phyloP scores from a whole-genome alignment of 2,329 filamentous ascomycete species.

The Colletotrichum sp. region DNA sequence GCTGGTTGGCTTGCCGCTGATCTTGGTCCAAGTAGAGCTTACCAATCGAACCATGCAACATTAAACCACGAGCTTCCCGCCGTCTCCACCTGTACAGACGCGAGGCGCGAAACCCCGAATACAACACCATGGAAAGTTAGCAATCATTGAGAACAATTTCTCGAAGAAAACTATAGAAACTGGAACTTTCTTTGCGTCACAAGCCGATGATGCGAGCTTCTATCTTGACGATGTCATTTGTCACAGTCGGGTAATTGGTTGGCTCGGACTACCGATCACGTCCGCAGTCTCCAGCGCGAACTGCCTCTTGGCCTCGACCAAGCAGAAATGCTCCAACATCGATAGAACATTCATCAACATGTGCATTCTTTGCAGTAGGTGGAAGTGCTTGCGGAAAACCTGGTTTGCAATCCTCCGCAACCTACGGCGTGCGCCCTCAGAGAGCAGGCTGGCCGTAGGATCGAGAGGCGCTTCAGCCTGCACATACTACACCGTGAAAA shows the following conservation, averaged over 20 bases:
- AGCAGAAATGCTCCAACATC: background rate
- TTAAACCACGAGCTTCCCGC: background rate
- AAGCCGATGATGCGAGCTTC: background rate
- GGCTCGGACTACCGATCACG: background rate
- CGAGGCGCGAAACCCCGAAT: background rate
- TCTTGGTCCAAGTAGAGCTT: background rate
- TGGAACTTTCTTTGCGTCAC: background rate
- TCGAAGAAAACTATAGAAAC: background rate
- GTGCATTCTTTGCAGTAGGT: background rate
- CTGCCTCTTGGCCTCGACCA: background rate
- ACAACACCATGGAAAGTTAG: background rate
- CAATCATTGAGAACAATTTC: background rate
- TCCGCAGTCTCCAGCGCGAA: background rate
- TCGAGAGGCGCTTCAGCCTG: background rate
- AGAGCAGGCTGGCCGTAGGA: background rate
- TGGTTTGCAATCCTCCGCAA: background rate
- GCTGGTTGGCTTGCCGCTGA: background rate
- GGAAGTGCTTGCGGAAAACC: background rate
- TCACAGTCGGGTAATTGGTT: background rate
- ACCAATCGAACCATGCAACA: background rate
- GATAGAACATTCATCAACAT: background rate
- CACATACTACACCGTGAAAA: background rate
- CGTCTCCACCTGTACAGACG: background rate
- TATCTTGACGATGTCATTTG: background rate
- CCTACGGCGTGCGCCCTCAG: background rate